Evolutionary conservation across 441 rosid species (phyloP).

Genomic region (Mallotus repandus): DNA sequence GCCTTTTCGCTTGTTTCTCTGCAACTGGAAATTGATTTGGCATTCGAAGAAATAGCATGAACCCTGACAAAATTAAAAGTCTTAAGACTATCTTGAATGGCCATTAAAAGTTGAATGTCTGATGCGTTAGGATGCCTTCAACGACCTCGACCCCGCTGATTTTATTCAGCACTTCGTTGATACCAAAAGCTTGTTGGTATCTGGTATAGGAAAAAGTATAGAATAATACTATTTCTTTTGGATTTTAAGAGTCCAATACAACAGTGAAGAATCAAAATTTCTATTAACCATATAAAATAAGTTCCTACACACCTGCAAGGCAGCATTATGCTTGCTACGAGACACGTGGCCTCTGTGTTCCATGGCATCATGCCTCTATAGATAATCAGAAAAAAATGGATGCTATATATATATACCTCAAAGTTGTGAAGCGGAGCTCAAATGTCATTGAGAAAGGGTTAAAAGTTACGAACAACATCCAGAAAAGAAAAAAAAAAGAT

Average conservation of each 20-base stretch:
- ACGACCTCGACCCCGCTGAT: slow-evolving; percentile 62
- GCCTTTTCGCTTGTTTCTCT: slow-evolving; percentile 34
- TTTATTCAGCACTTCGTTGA: slow-evolving; percentile 49
- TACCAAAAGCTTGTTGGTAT: slow-evolving; percentile 79
- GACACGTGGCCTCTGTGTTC: slow-evolving; percentile 86
- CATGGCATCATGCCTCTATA: slow-evolving; percentile 73
- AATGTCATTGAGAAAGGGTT: no score
- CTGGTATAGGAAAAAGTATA: slow-evolving; percentile 30
- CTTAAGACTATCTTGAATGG: slow-evolving; percentile 20
- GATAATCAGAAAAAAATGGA: neutral
- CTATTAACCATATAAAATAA: neutral
- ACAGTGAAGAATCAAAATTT: neutral
- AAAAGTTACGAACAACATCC: no score
- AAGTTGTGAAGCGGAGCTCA: no score
- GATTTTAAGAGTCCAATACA: neutral
- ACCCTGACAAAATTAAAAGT: slow-evolving; percentile 8
- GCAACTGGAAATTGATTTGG: slow-evolving; percentile 26
- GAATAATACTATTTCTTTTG: neutral
- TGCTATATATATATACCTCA: no score
- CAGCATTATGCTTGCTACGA: slow-evolving; percentile 70
- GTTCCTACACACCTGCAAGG: slow-evolving; percentile 54
- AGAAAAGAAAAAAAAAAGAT: no score
- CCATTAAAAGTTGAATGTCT: slow-evolving; percentile 35
- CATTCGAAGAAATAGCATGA: neutral
- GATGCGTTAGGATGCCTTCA: slow-evolving; percentile 33